phyloP scores from a whole-genome alignment of 305 asterid genomes.

The Withania somnifera region DNA sequence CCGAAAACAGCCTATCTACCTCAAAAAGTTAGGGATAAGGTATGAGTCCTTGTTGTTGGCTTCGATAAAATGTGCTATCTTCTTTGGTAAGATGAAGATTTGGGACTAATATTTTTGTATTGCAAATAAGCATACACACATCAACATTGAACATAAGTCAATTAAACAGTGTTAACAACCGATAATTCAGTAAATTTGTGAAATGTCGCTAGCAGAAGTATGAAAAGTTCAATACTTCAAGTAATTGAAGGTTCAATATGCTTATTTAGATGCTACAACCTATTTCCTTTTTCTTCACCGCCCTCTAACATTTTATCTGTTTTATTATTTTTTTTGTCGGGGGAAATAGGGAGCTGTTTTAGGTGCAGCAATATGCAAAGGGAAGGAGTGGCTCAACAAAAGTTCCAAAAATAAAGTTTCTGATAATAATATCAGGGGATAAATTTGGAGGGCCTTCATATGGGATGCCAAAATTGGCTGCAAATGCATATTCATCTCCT shows the following conservation, averaged over 20 bases:
- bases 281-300: neutral
- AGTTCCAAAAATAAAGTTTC: constrained; percentile 1
- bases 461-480: constrained; percentile 18
- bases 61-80: neutral
- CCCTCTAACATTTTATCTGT: neutral
- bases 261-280: neutral
- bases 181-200: neutral
- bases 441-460: constrained; percentile 14
- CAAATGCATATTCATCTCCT: constrained; percentile 18
- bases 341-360: neutral
- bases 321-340: neutral
- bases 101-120: too few relatives aligned
- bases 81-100: too few relatives aligned
- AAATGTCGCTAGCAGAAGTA: neutral
- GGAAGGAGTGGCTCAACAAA: constrained; percentile 18
- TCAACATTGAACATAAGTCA: neutral
- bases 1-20: neutral
- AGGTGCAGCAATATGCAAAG: constrained; percentile 22
- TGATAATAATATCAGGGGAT: constrained; percentile 1
- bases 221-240: neutral
- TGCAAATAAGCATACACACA: neutral
- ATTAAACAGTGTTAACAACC: neutral
- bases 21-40: too few relatives aligned
- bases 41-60: too few relatives aligned
- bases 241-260: neutral